phyloP scores from a whole-genome alignment of 805 yeast genomes.

The Sugiyamaella qingdaonensis region DNA sequence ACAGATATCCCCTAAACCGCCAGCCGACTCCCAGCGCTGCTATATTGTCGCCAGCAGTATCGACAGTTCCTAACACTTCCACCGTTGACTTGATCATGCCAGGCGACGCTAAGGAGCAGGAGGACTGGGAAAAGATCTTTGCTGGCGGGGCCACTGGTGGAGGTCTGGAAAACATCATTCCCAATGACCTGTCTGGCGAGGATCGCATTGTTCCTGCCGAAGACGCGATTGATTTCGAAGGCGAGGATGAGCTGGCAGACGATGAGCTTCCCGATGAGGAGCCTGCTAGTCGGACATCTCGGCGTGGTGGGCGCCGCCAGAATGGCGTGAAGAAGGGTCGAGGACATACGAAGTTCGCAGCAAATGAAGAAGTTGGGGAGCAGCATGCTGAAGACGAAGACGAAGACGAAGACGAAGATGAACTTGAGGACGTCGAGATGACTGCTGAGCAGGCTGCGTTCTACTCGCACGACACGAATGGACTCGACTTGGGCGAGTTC shows the following conservation, averaged over 20 bases:
- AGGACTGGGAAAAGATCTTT: constrained; percentile 32
- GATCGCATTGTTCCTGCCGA: constrained; percentile 73
- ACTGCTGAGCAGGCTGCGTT: constrained; percentile 26
- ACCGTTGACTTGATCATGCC: background rate
- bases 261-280: constrained; percentile 54
- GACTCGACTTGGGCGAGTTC: constrained; percentile 39
- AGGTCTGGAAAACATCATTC: constrained; percentile 27
- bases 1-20: too few relatives aligned
- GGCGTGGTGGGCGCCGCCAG: too few relatives aligned
- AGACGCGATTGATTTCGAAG: constrained; percentile 91
- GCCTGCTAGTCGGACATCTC: background rate
- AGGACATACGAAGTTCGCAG: background rate
- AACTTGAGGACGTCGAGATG: constrained; percentile 14
- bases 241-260: constrained; percentile 91
- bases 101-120: constrained; percentile 25
- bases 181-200: constrained; percentile 36
- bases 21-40: too few relatives aligned
- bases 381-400: constrained; percentile 39
- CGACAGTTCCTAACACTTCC: background rate
- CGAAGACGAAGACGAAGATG: constrained; percentile 23
- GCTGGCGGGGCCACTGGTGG: constrained; percentile 23
- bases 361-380: constrained; percentile 17
- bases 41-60: too few relatives aligned
- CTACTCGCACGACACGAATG: constrained; percentile 18
- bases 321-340: background rate